Base-by-base conservation (phyloP, 768 basidiomycete species). In the Suillus brevipes region DNA sequence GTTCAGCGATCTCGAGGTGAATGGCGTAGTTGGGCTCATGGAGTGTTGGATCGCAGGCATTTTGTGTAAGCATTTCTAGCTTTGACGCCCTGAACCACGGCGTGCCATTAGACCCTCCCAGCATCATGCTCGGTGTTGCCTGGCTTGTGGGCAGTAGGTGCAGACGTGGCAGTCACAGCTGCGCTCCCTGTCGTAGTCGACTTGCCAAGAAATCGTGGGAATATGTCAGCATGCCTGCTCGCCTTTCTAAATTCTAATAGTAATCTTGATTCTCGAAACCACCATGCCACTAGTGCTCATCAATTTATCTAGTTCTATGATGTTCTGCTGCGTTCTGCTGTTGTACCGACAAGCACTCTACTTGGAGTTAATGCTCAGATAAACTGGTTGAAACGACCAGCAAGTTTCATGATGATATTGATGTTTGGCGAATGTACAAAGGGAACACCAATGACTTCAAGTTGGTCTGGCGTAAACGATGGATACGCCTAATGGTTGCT, bases 1-100 rank as follows among this genome's bases (percentile, higher is more conserved):
- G 87, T 67, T 98, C 96, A 16, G 95, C 95, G 38, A 99, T 88
- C 77, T 98, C 95, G 68, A 99, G 85, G 75, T 98, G 94, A 34
- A 90, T 80, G 0, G 92, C 90, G 78, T 95, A 94, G 78, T 97
- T 97, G 36, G 95, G 95, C 74, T 95, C 94, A 68, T 86, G 87
- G 6, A 93, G 82, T 6, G 88, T 85, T 0, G 95, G 90, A 68
- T 95, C 94, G 78, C 95, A 97, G 13, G 94, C 92, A 53, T 92
- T 87, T 62, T 90, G 85, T 67, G 93, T 82, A 66, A 94, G 84
- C 36, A 89, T 77, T 70, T 94, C 89, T 42, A 92, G 81, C 16
- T 85, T 85, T 23, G 90, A 89, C 1, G 83, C 77, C 64, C 79
- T 83, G 71, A 80, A 76, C 85, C 86, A 87, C 60, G 78, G 80